Conservation (phyloP, 2,329 filamentous ascomycete genomes). For the Fusarium sp. region DNA sequence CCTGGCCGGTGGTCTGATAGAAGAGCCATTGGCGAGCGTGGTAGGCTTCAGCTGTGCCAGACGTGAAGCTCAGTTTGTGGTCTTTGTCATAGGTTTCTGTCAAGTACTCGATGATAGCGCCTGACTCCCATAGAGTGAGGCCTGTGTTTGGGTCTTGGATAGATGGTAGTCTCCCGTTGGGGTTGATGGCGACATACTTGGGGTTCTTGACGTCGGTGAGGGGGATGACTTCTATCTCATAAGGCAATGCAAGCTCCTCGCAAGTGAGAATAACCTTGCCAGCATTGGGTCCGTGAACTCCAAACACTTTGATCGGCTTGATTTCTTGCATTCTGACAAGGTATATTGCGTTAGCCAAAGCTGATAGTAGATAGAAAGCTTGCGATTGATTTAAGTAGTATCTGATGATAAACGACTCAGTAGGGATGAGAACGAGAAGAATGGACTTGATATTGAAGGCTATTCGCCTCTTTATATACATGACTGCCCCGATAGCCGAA, state of each 20-base stretch:
- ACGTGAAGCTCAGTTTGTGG: background rate
- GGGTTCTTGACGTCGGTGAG: background rate
- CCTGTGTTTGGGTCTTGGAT: background rate
- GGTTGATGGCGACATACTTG: background rate
- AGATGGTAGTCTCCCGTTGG: background rate
- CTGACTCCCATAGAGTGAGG: background rate
- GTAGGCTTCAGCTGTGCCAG: background rate
- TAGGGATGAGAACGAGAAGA: no score
- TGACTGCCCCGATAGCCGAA: no score
- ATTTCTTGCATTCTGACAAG: background rate
- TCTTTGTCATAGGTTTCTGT: background rate
- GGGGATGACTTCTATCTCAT: background rate
- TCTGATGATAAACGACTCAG: rapidly evolving
- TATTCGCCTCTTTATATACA: background rate
- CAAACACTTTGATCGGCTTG: background rate
- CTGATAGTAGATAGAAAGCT: background rate
- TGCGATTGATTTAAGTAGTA: no score
- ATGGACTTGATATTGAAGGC: background rate
- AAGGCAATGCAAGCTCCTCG: background rate
- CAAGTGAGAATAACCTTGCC: background rate
- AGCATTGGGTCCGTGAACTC: background rate
- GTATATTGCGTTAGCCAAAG: rapidly evolving
- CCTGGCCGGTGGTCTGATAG: constrained; percentile 2
- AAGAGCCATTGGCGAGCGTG: background rate
- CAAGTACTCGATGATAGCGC: constrained; percentile 3